Base-by-base conservation (phyloP, 1,284 basidiomycete species). In the Rhizoctonia solani region DNA sequence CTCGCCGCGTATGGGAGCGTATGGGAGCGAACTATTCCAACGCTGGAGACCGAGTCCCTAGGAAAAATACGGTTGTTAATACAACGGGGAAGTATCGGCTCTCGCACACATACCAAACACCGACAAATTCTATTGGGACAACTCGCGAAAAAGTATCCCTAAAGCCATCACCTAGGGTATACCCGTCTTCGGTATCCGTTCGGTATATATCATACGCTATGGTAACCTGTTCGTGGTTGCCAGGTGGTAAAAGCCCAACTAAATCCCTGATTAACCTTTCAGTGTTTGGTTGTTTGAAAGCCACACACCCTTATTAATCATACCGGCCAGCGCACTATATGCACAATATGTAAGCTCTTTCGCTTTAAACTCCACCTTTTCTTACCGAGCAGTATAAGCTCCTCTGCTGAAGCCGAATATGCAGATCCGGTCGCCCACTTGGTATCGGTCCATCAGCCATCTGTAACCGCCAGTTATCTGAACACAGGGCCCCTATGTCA, bases 11-110 rank as follows among this genome's bases (percentile, higher is more conserved):
- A 70, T 0, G 67, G 67, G 23, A 70, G 70, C 2, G 47, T 66
- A 23, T 68, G 69, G 1, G 58, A 52, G 8, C 52, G 65, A 13
- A 71, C n/a, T 2, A 71, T 32, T 4, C 71, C 71, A 14, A 70
- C 70, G 16, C 66, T 66, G 19, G 67, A 65, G 30, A 72, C 71
- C 0, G 71, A 71, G 44, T 72, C 71, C 71, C 71, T 72, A 29
- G 5, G 11, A 46, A 30, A 29, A 9, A 3, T n/a, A 37, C 4
- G 6, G 49, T 19, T 5, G 21, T 29, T 16, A 34, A 11, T 11
- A 11, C 11, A 34, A 4, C 32, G 32, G 32, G 32, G 32, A 34
- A 4, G 32, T 34, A 34, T 34, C 32, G n/a, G 11, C 32, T 34
- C 32, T 34, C 32, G 11, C 4, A 11, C 54, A 61, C 69, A 30